Conservation (phyloP, 441 rosid species). For the Populus hybrid region DNA sequence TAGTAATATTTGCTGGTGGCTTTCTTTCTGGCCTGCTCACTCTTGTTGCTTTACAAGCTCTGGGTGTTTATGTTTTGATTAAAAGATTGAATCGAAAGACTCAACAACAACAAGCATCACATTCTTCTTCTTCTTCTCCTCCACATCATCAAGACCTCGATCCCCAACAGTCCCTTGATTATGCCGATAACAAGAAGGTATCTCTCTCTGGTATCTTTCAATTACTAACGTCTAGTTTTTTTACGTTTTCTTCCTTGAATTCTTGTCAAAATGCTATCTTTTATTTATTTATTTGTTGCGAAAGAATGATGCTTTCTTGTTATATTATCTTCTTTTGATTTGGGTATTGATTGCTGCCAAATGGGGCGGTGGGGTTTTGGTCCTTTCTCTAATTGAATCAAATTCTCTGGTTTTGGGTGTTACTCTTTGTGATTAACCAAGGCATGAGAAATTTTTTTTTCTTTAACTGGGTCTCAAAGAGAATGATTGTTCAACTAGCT, state of each 20-base stretch:
- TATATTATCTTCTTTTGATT: background rate
- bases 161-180: conserved; percentile 47
- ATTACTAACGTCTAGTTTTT: background rate
- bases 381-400: background rate
- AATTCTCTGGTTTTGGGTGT: background rate
- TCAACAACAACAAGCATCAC: conserved; percentile 14
- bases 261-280: background rate
- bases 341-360: background rate
- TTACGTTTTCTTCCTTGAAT: background rate
- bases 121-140: conserved; percentile 3
- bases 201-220: background rate
- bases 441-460: too few relatives aligned
- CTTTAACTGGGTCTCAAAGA: background rate
- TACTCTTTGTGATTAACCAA: background rate
- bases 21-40: conserved; percentile 44
- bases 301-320: background rate
- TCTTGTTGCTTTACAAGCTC: conserved; percentile 39
- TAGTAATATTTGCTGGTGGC: conserved; percentile 44
- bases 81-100: conserved; percentile 44
- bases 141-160: conserved; percentile 29
- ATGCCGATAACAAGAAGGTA: conserved; percentile 56
- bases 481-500: background rate
- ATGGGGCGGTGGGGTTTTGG: background rate
- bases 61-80: conserved; percentile 39
- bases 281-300: background rate